A percentile compares a stretch with the other conserved stretches of the same genome.
Conservation (phyloP, 208 protist genomes). For the Trypanosoma lewisi region DNA sequence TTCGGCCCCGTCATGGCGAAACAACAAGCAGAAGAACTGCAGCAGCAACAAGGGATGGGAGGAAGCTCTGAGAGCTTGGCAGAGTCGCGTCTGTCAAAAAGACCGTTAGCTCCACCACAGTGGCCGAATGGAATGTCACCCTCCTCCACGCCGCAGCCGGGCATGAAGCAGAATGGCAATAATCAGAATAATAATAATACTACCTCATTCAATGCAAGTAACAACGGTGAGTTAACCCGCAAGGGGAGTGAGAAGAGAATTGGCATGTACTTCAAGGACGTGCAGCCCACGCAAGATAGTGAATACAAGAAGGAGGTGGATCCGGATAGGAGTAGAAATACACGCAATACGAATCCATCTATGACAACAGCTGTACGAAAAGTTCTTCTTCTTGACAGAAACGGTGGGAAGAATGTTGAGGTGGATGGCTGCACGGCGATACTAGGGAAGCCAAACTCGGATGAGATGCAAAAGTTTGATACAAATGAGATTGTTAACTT, state of each 20-base stretch:
- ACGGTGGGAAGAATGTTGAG: constrained; percentile 24
- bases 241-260: constrained; percentile 67
- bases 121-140: background rate
- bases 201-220: too few relatives aligned
- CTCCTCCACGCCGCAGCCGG: too few relatives aligned
- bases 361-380: constrained; percentile 49
- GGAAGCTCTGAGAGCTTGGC: background rate
- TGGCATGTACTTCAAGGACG: constrained; percentile 85
- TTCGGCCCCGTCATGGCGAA: constrained; percentile 2
- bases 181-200: too few relatives aligned
- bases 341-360: constrained; percentile 34
- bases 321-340: constrained; percentile 34
- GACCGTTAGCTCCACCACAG: constrained; percentile 6
- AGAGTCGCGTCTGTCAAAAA: background rate
- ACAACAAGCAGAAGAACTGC: too few relatives aligned
- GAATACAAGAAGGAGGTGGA: constrained; percentile 78
- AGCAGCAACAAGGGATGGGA: background rate
- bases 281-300: constrained; percentile 30
- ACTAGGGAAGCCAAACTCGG: constrained; percentile 38
- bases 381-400: constrained; percentile 50
- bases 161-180: too few relatives aligned
- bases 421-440: constrained; percentile 58
- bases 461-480: constrained; percentile 75
- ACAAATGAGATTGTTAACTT: constrained; percentile 52
- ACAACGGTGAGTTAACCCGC: constrained; percentile 30